Evolutionary conservation across 2,329 filamentous ascomycete species (phyloP).

Genomic region (Fusarium irregulare): DNA sequence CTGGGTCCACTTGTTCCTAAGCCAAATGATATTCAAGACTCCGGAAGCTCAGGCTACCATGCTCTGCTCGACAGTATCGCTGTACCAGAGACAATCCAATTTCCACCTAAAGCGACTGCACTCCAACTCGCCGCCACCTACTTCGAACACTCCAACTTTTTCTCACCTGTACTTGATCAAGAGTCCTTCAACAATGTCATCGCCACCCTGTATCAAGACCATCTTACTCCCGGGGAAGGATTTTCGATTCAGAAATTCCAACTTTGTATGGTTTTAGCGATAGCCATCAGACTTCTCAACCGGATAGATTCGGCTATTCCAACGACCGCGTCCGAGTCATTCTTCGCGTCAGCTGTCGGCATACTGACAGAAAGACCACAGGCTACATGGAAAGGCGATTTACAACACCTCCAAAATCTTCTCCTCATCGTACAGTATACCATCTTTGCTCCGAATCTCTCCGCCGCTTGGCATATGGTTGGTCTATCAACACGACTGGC

Average conservation of each 20-base stretch:
- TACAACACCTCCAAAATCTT: constrained; percentile 23
- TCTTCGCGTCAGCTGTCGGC: constrained; percentile 16
- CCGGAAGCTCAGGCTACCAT: constrained; percentile 4
- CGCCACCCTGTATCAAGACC: constrained; percentile 11
- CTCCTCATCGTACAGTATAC: constrained; percentile 33
- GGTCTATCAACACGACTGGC: constrained; percentile 28
- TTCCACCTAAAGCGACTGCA: constrained; percentile 14
- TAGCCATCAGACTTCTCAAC: constrained; percentile 30
- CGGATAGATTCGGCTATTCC: constrained; percentile 25
- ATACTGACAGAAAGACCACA: constrained; percentile 10
- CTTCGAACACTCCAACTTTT: constrained; percentile 48
- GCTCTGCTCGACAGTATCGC: constrained; percentile 13
- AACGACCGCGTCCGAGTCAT: constrained; percentile 19
- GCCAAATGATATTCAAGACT: background rate
- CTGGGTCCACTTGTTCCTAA: background rate
- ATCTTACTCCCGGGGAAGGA: rapidly evolving
- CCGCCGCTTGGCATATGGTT: constrained; percentile 35
- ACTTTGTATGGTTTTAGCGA: constrained; percentile 22
- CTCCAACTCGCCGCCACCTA: constrained; percentile 37
- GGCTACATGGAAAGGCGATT: constrained; percentile 21
- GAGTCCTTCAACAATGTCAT: constrained; percentile 19
- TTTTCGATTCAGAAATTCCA: constrained; percentile 4
- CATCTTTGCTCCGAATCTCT: constrained; percentile 27
- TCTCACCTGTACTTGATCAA: constrained; percentile 41
- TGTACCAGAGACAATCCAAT: background rate